phyloP scores from a whole-genome alignment of 257 asterid species.

The Solanum sparsipilum region DNA sequence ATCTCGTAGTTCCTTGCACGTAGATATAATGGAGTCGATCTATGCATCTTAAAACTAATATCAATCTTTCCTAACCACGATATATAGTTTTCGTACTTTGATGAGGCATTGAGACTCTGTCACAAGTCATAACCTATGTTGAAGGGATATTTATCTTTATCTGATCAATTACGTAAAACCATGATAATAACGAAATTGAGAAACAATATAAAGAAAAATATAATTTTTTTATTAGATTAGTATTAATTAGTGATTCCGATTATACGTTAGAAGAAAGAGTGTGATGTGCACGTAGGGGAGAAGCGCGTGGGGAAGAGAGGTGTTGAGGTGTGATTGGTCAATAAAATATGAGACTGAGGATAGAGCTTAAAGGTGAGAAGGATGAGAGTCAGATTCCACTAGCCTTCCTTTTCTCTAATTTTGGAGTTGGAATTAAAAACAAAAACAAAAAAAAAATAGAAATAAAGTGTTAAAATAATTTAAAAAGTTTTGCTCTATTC shows the following conservation, averaged over 20 bases:
- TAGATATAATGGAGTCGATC: background rate
- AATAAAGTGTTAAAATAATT: background rate
- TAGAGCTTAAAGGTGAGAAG: background rate
- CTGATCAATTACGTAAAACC: background rate
- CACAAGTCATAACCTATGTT: background rate
- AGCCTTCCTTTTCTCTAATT: background rate
- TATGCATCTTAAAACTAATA: background rate
- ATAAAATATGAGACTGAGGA: background rate
- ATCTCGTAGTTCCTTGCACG: background rate
- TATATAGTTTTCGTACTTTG: background rate
- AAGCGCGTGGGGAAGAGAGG: background rate
- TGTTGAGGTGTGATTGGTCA: background rate
- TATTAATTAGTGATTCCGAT: background rate
- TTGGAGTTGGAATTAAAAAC: background rate
- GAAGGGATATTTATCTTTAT: background rate
- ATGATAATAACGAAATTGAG: background rate
- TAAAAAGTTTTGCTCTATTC: background rate
- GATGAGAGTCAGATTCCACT: background rate
- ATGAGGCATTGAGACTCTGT: background rate
- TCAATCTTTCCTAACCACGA: rapidly evolving
- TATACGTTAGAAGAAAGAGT: background rate
- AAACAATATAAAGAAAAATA: background rate
- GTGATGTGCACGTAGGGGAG: background rate
- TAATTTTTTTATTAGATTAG: background rate
- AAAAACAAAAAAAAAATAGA: background rate